A percentile compares a stretch with the other conserved stretches of the same genome.
phyloP scores from a whole-genome alignment of 2,329 filamentous ascomycete species.

The Penicillium digitatum region DNA sequence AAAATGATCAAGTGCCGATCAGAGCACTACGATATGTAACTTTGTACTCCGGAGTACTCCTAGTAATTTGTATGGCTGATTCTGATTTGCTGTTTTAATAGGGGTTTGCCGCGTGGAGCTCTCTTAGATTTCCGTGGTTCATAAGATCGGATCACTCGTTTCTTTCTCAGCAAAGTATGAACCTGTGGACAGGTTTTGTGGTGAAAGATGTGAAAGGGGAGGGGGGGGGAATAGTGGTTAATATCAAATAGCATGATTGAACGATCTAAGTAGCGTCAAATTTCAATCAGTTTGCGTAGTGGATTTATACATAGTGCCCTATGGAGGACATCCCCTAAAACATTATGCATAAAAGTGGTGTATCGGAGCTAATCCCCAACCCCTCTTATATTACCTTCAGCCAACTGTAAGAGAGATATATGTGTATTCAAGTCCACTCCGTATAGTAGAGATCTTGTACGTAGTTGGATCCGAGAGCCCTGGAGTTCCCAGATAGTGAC shows the following conservation, averaged over 20 bases:
- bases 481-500: not conserved
- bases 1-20: not conserved
- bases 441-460: not conserved
- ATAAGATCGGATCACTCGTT: not conserved
- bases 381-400: not conserved
- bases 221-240: too few relatives aligned
- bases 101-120: constrained; percentile 1
- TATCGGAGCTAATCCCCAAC: too few relatives aligned
- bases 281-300: too few relatives aligned
- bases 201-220: not conserved
- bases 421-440: not conserved
- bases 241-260: too few relatives aligned
- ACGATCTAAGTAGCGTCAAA: too few relatives aligned
- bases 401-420: not conserved
- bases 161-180: not conserved
- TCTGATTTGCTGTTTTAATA: not conserved
- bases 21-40: too few relatives aligned
- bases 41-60: too few relatives aligned
- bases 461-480: not conserved
- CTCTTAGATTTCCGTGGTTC: constrained; percentile 1
- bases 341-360: not conserved
- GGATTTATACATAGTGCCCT: not conserved
- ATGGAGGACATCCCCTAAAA: not conserved
- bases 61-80: too few relatives aligned
- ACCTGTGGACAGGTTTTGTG: not conserved